phyloP scores from a whole-genome alignment of 495 filamentous ascomycete genomes.

The Acidomyces sp. region DNA sequence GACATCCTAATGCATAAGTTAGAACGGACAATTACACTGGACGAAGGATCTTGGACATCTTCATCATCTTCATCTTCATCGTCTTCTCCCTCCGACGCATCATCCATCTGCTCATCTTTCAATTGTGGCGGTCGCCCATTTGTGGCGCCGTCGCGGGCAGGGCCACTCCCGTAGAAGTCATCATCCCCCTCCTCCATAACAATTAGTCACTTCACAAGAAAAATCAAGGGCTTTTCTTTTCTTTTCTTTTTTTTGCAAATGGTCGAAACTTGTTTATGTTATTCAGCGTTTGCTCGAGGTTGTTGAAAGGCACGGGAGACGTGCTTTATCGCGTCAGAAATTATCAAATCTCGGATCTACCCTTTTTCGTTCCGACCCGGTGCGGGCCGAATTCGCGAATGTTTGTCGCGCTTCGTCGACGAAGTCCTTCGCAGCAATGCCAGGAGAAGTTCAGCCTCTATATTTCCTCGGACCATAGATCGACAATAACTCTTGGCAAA shows the following conservation, averaged over 20 bases:
- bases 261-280: not conserved
- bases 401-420: no score
- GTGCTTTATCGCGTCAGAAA: no score
- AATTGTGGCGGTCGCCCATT: slow-evolving; percentile 9
- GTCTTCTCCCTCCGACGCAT: slow-evolving; percentile 51
- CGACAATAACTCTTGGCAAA: slow-evolving; percentile 1
- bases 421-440: not conserved
- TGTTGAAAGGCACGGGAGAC: no score
- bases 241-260: not conserved
- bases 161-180: slow-evolving; percentile 45
- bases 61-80: slow-evolving; percentile 61
- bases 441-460: not conserved
- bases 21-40: slow-evolving; percentile 9
- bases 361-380: no score
- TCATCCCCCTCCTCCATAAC: slow-evolving; percentile 59
- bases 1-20: slow-evolving; percentile 49
- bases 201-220: no score
- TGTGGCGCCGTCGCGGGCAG: slow-evolving; percentile 21
- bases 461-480: not conserved
- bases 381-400: no score
- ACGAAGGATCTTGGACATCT: slow-evolving; percentile 17
- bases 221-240: not conserved
- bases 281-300: no score
- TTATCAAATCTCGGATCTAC: no score
- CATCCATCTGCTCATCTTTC: slow-evolving; percentile 26